A percentile compares a stretch with the other conserved stretches of the same genome.
Conservation (phyloP, 108 stramenopile species). For the Poteriospumella lacustris region DNA sequence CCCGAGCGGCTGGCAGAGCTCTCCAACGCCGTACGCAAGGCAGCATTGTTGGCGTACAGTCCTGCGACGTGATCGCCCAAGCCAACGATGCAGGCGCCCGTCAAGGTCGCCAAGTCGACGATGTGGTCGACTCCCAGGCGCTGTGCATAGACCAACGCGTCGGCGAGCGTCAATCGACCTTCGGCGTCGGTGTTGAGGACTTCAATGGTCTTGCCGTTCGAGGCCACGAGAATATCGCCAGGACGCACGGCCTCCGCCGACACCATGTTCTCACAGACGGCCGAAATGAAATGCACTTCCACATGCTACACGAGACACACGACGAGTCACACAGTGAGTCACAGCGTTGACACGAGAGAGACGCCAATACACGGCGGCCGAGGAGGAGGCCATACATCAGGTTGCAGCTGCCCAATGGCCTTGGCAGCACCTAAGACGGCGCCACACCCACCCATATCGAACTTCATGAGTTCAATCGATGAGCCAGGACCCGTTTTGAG, state of each 20-base stretch:
- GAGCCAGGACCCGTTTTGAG: constrained; percentile 76
- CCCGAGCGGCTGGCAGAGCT: constrained; percentile 68
- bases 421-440: constrained; percentile 75
- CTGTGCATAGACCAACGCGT: constrained; percentile 92
- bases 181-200: constrained; percentile 92
- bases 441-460: constrained; percentile 94
- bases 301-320: neutral
- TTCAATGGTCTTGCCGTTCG: constrained; percentile 64
- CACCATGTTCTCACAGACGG: constrained; percentile 94
- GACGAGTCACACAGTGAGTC: neutral
- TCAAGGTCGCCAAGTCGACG: constrained; percentile 82
- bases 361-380: neutral
- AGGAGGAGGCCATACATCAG: neutral
- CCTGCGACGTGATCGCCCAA: constrained; percentile 65
- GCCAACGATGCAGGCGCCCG: constrained; percentile 80
- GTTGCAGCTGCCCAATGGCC: constrained; percentile 22
- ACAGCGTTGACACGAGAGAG: neutral
- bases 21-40: constrained; percentile 69
- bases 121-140: constrained; percentile 76
- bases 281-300: constrained; percentile 73
- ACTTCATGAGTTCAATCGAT: constrained; percentile 99
- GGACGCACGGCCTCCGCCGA: constrained; percentile 79
- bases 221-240: constrained; percentile 86
- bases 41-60: constrained; percentile 64
- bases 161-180: constrained; percentile 90